Evolutionary conservation across 2,329 filamentous ascomycete species (phyloP), one percentile per base, ranked within the genome.

Genomic region (Neoscytalidium dimidiatum): DNA sequence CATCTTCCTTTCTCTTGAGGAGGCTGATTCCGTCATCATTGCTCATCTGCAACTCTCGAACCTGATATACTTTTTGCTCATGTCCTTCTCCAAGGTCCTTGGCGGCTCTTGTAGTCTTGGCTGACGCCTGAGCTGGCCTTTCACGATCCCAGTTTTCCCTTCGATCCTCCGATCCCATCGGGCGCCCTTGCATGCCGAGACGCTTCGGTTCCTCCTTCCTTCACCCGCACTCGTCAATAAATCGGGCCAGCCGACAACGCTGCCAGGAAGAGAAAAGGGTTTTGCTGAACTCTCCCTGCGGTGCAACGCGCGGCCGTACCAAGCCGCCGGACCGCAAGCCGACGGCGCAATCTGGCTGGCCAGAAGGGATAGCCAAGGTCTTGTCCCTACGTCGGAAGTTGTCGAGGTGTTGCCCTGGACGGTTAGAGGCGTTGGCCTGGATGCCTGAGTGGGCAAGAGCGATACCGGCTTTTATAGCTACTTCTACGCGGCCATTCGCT

Each of bases 311-410:
- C 56, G 56, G 56, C 56, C 56, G 11, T 60, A 60, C 56, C 56
- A 46, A 60, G 56, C 56, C 56, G 56, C 38, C 56, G 56, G 41
- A 46, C 56, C 38, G 56, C 56, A 28, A 31, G 41, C 56, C 56
- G 56, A 60, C 38, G 41, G 23, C 56, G 56, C 56, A 60, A 60
- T 33, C 58, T 62, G 44, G 58, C 58, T 62, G 58, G 58, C n/a
- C 58, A 51, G 58, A 62, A 33, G 43, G 14, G 31, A n/a, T 38
- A 63, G 61, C 61, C 61, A 63, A 63, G 61, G 35, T 63, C 61
- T 63, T 63, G 49, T 63, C 61, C 23, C 46, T 41, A 63, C 61
- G 61, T 63, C 53, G 43, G 49, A 63, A 63, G 61, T 63, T 63
- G 61, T 29, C 17, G 8, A 31, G 21, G 60, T 13, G 35, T 38